phyloP scores from a whole-genome alignment of 116 monocot genomes.

The Posidonia oceanica region DNA sequence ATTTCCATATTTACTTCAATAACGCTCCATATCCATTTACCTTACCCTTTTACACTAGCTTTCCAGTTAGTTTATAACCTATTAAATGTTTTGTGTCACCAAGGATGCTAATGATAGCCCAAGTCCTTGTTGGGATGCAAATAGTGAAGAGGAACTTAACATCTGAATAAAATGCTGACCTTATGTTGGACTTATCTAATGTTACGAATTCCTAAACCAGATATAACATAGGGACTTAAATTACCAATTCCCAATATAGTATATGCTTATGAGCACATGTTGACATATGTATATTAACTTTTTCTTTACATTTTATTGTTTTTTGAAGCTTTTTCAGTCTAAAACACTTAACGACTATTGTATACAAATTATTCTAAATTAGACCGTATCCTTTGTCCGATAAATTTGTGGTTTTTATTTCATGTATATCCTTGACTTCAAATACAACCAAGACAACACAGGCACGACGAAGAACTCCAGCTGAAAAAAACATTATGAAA shows the following conservation, averaged over 20 bases:
- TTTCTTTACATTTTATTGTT: neutral
- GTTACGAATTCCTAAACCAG: neutral
- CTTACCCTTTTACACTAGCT: too few species aligned
- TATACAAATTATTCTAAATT: too few species aligned
- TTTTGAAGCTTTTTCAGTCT: neutral
- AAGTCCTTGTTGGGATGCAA: neutral
- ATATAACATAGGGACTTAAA: neutral
- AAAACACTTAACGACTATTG: neutral
- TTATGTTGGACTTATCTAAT: neutral
- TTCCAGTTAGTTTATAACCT: too few species aligned
- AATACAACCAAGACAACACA: slow-evolving; percentile 9
- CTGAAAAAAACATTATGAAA: slow-evolving; percentile 33
- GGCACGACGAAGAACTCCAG: slow-evolving; percentile 7
- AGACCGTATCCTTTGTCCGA: too few species aligned
- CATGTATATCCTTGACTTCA: slow-evolving; percentile 31
- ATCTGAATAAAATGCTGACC: neutral
- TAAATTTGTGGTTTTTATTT: too few species aligned
- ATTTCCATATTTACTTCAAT: too few species aligned
- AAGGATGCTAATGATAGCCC: neutral
- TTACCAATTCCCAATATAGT: neutral
- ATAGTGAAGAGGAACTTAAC: neutral
- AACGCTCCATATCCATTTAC: too few species aligned
- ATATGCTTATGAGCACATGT: neutral
- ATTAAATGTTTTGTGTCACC: neutral
- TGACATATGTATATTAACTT: neutral